Evolutionary conservation across 2,329 filamentous ascomycete genomes (phyloP).

Genomic region (Chaetomiaceae sp.): DNA sequence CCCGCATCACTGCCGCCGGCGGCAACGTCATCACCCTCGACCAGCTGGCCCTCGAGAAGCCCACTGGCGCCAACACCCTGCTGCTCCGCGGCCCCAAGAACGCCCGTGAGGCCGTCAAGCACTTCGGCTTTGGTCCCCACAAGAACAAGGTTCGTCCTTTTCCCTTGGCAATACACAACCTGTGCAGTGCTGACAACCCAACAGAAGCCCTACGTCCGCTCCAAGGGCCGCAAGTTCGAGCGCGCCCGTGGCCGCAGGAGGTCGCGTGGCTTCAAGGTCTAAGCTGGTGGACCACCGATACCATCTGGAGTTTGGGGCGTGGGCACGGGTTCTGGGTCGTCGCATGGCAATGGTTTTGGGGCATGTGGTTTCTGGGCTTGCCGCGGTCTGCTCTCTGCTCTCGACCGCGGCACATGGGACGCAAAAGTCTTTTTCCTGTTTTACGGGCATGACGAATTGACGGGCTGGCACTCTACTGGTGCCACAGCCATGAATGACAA

Average conservation of each 20-base stretch:
- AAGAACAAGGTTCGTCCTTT: conserved; percentile 77
- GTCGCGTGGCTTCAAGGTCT: conserved; percentile 99
- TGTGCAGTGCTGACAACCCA: conserved; percentile 32
- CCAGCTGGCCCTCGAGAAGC: conserved; percentile 91
- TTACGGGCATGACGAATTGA: conserved; percentile 20
- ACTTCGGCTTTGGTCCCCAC: conserved; percentile 98
- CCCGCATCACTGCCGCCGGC: conserved; percentile 87
- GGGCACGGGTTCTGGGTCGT: conserved; percentile 22
- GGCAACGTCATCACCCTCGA: conserved; percentile 95
- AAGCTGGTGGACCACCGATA: conserved; percentile 42
- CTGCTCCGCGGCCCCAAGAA: conserved; percentile 98
- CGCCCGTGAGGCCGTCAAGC: conserved; percentile 94
- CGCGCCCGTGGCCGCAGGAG: conserved; percentile 96
- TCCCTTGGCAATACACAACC: rapidly evolving
- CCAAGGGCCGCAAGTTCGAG: conserved; percentile 99
- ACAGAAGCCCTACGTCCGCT: conserved; percentile 92
- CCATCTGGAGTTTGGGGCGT: conserved; percentile 21
- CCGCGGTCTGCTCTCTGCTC: conserved; percentile 13
- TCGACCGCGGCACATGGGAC: conserved; percentile 19
- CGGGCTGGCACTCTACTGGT: conserved; percentile 11
- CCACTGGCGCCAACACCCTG: conserved; percentile 94
- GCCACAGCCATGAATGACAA: conserved; percentile 18
- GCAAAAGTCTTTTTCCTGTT: conserved; percentile 24
- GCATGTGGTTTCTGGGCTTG: conserved; percentile 21
- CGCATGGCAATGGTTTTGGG: conserved; percentile 23